These are phyloP conservation scores for Paramecium sonneborni DNA, from an alignment of 73 alveolate species.

Conservation along the genomic window DNA sequence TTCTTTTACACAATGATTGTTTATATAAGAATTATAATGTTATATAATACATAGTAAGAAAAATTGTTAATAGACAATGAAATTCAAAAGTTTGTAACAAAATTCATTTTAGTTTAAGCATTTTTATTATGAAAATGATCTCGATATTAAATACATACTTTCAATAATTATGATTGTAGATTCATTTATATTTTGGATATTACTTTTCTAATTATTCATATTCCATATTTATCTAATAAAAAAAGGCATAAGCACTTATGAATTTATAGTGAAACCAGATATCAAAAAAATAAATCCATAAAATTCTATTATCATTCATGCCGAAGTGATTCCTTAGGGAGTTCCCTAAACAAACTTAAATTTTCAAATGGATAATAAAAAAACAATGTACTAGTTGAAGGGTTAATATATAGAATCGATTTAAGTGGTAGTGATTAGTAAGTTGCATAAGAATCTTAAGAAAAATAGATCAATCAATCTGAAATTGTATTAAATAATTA, in stretches of 20 bases:
- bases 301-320: not conserved
- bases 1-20: not conserved
- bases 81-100: not conserved
- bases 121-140: not conserved
- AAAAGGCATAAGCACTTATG: slow-evolving; percentile 24
- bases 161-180: not conserved
- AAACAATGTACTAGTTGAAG: not conserved
- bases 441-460: not conserved
- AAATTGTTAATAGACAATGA: not conserved
- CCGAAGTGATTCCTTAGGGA: not conserved
- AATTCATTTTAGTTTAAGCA: not conserved
- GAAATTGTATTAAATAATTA: not conserved
- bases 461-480: not conserved
- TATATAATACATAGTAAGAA: not conserved
- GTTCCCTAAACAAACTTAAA: not conserved
- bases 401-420: not conserved
- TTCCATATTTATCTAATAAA: slow-evolving; percentile 5
- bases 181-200: not conserved
- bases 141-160: not conserved
- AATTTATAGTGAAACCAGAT: not conserved
- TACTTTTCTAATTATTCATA: not conserved
- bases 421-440: not conserved
- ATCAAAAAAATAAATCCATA: not conserved
- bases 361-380: not conserved
- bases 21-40: not conserved